These are phyloP conservation scores for Fonsecaea nubica DNA, from an alignment of 2,329 filamentous ascomycete species.

Conservation along the genomic window DNA sequence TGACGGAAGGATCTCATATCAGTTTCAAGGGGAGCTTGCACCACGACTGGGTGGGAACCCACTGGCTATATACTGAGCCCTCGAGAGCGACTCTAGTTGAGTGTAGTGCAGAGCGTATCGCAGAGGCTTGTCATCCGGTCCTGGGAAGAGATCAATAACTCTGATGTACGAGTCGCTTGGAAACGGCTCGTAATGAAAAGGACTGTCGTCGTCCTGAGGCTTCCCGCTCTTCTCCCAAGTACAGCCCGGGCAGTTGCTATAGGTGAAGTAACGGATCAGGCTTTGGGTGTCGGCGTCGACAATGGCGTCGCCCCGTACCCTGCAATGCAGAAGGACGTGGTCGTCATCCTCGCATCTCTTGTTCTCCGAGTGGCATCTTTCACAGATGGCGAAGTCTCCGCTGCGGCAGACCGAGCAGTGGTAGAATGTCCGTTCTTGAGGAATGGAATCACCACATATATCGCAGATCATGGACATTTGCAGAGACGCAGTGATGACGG, in stretches of 20 bases:
- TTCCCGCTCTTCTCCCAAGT: not conserved
- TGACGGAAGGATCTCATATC: not conserved
- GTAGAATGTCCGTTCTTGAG: not conserved
- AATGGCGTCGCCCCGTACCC: not conserved
- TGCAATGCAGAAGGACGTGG: not conserved
- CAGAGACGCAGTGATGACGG: not conserved
- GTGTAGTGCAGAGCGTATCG: not conserved
- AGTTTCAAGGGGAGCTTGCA: not conserved
- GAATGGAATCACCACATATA: not conserved
- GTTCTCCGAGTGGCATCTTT: not conserved
- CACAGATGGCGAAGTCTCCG: not conserved
- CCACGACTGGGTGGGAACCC: not conserved
- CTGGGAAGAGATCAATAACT: not conserved
- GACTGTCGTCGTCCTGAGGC: not conserved
- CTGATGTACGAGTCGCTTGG: not conserved
- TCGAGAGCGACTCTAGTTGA: not conserved
- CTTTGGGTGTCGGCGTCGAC: not conserved
- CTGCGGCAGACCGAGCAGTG: not conserved
- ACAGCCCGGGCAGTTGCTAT: not conserved
- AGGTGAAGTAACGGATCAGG: not conserved
- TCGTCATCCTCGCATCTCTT: not conserved
- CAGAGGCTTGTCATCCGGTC: not conserved
- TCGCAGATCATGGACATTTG: not conserved
- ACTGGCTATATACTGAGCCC: conserved; percentile 1
- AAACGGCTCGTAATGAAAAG: not conserved